These are phyloP conservation scores for Pichia sp. DNA, from an alignment of 1,139 yeast species.

Conservation along the genomic window DNA sequence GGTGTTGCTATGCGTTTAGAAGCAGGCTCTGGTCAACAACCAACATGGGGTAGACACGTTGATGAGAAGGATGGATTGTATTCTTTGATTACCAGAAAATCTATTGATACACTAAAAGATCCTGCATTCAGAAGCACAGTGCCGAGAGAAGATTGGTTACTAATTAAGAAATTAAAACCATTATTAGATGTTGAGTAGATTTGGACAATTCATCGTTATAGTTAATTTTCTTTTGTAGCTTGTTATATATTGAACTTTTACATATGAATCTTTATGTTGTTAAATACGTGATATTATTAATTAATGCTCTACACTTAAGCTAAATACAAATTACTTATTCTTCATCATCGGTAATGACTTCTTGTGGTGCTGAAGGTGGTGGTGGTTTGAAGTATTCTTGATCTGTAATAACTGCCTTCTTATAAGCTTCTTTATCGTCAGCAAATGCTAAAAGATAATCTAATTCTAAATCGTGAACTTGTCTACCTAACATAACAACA, in stretches of 20 bases:
- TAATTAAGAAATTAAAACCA: slow-evolving; percentile 82
- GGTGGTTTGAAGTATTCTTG: slow-evolving; percentile 60
- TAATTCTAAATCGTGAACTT: slow-evolving; percentile 87
- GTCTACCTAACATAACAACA: slow-evolving; percentile 82
- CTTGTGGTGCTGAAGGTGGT: slow-evolving; percentile 15
- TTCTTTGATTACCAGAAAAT: slow-evolving; percentile 79
- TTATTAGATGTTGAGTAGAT: slow-evolving; percentile 56
- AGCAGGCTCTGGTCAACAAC: slow-evolving; percentile 85
- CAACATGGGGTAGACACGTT: slow-evolving; percentile 98
- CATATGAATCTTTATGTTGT: not conserved
- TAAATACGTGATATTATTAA: not conserved
- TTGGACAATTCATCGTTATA: not conserved
- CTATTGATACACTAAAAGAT: slow-evolving; percentile 95
- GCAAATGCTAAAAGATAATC: slow-evolving; percentile 79
- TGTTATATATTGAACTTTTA: not conserved
- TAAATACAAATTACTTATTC: slow-evolving; percentile 7
- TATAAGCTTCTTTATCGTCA: slow-evolving; percentile 56
- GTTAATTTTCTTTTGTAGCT: not conserved
- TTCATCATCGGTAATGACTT: slow-evolving; percentile 16
- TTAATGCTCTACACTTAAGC: not conserved
- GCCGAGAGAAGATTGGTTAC: slow-evolving; percentile 89
- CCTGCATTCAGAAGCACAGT: slow-evolving; percentile 95
- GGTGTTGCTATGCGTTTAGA: slow-evolving; percentile 99
- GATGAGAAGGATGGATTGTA: slow-evolving; percentile 86
- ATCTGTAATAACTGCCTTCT: slow-evolving; percentile 54